Evolutionary conservation across 108 stramenopile genomes (phyloP).

Genomic region (Cyclotella sp.): DNA sequence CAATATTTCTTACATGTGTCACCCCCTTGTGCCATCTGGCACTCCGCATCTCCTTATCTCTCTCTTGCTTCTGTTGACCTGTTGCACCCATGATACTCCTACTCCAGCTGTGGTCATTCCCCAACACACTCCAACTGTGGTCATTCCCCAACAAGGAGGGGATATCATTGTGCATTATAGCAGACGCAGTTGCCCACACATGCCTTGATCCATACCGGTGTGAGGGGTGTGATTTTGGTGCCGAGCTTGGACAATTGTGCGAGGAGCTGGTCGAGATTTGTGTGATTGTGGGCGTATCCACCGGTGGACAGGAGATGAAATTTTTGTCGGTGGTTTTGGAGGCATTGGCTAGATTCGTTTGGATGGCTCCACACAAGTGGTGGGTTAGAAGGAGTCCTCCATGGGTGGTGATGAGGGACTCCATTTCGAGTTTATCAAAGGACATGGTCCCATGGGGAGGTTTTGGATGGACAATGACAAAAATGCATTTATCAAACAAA

Average conservation of each 20-base stretch:
- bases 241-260: constrained; percentile 39
- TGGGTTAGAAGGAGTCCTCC: constrained; percentile 70
- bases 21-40: too few relatives aligned
- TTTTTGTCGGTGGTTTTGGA: constrained; percentile 43
- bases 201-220: constrained; percentile 69
- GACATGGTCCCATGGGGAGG: constrained; percentile 37
- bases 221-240: constrained; percentile 58
- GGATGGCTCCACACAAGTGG: constrained; percentile 63
- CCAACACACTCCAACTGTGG: too few relatives aligned
- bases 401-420: constrained; percentile 49
- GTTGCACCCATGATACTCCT: too few relatives aligned
- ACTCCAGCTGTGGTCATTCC: too few relatives aligned
- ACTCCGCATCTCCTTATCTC: too few relatives aligned
- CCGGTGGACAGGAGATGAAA: constrained; percentile 40
- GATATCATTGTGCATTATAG: constrained; percentile 40
- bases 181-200: constrained; percentile 50
- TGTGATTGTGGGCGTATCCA: constrained; percentile 13
- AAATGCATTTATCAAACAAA: constrained; percentile 68
- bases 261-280: constrained; percentile 24
- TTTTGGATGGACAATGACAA: constrained; percentile 53
- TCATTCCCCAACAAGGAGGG: too few relatives aligned
- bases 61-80: too few relatives aligned
- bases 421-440: constrained; percentile 57
- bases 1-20: too few relatives aligned
- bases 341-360: constrained; percentile 37